These are phyloP conservation scores for Fusarium devonianum DNA, from an alignment of 2,329 filamentous ascomycete species.

Conservation along the genomic window DNA sequence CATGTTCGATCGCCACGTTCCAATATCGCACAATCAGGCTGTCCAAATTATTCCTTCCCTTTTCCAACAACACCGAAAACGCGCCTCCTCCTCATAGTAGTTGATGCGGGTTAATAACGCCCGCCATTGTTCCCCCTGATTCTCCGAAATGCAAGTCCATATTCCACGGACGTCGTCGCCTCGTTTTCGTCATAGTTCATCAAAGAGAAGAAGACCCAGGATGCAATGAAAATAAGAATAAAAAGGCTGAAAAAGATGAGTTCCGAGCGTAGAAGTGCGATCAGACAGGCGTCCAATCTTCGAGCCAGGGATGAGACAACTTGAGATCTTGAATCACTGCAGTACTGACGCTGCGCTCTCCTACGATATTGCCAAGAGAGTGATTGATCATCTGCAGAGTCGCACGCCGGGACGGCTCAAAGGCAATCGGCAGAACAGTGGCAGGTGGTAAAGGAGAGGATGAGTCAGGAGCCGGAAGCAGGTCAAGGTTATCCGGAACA, in stretches of 20 bases:
- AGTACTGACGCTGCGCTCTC: slow-evolving; percentile 38
- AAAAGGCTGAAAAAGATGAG: slow-evolving; percentile 8
- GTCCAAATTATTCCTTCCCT: not conserved
- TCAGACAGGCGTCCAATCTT: slow-evolving; percentile 35
- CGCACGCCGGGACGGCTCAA: slow-evolving; percentile 33
- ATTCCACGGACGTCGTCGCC: slow-evolving; percentile 10
- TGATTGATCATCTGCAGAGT: slow-evolving; percentile 40
- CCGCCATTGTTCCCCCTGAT: not conserved
- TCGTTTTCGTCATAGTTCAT: slow-evolving; percentile 27
- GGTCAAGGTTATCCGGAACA: slow-evolving; percentile 31
- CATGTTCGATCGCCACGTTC: not conserved
- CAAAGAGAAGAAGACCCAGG: slow-evolving; percentile 1
- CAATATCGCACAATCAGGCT: slow-evolving; percentile 1
- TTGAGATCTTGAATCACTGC: slow-evolving; percentile 33
- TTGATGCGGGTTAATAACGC: slow-evolving; percentile 1
- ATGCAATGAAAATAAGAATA: slow-evolving; percentile 5
- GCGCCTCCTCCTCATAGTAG: slow-evolving; percentile 7
- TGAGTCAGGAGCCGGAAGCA: slow-evolving; percentile 20
- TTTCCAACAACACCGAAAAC: slow-evolving; percentile 1
- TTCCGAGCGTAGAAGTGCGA: not conserved
- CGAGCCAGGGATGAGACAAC: slow-evolving; percentile 36
- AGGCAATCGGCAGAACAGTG: slow-evolving; percentile 12
- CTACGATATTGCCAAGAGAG: slow-evolving; percentile 38
- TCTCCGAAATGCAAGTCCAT: slow-evolving; percentile 7
- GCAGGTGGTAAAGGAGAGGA: slow-evolving; percentile 23